Evolutionary conservation across 2,329 filamentous ascomycete genomes (phyloP).

Genomic region (Dothistroma pini): DNA sequence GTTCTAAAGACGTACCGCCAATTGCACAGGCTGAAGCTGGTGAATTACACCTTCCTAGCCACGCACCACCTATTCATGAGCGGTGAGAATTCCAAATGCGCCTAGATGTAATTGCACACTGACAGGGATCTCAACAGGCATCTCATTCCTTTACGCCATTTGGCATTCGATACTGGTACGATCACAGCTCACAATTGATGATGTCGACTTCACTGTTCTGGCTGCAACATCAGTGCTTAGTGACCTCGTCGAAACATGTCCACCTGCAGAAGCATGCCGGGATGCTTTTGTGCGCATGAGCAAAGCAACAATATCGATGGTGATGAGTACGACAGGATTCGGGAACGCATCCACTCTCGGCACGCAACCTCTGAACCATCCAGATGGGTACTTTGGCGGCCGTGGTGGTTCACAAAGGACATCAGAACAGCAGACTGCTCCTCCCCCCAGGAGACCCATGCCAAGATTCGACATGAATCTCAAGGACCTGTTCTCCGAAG

Average conservation of each 20-base stretch:
- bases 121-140: slow-evolving; percentile 45
- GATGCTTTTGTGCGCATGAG: slow-evolving; percentile 95
- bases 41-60: slow-evolving; percentile 94
- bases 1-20: slow-evolving; percentile 88
- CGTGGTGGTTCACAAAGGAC: slow-evolving; percentile 3
- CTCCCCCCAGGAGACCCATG: slow-evolving; percentile 22
- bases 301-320: slow-evolving; percentile 94
- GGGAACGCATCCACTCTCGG: slow-evolving; percentile 44
- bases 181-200: slow-evolving; percentile 81
- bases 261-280: slow-evolving; percentile 87
- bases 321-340: slow-evolving; percentile 73
- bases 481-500: slow-evolving; percentile 50
- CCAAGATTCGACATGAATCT: slow-evolving; percentile 59
- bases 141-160: slow-evolving; percentile 94
- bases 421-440: slow-evolving; percentile 5
- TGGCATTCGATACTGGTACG: slow-evolving; percentile 93
- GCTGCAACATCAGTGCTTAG: slow-evolving; percentile 89
- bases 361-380: slow-evolving; percentile 28
- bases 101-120: slow-evolving; percentile 3
- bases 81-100: slow-evolving; percentile 49
- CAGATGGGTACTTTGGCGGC: slow-evolving; percentile 29
- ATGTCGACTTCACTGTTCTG: slow-evolving; percentile 95
- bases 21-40: slow-evolving; percentile 78
- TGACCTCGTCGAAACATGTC: slow-evolving; percentile 90
- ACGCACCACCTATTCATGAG: slow-evolving; percentile 98